Conservation (phyloP, 345 rosid species). For the Eucalyptus marginata region DNA sequence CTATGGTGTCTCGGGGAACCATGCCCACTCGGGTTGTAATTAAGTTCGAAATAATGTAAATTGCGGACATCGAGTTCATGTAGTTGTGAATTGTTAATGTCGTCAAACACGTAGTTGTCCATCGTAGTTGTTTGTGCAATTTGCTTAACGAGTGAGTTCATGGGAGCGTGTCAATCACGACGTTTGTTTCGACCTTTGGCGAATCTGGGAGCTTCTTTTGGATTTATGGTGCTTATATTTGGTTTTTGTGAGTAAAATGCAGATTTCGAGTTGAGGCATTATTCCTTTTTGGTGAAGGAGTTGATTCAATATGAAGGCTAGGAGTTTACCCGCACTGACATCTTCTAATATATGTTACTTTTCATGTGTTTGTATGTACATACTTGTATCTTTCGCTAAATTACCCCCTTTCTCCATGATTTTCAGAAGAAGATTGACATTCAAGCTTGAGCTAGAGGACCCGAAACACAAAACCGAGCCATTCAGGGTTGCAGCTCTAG, state of each 20-base stretch:
- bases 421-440: background rate
- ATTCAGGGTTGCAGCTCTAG: background rate
- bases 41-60: background rate
- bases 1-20: background rate
- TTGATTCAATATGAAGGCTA: background rate
- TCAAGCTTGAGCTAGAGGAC: background rate
- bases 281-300: background rate
- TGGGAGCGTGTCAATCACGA: accelerated
- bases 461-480: background rate
- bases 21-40: background rate
- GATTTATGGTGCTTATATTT: background rate
- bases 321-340: background rate
- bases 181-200: background rate
- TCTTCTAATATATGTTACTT: background rate
- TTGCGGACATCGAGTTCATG: background rate
- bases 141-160: background rate
- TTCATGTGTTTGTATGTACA: background rate
- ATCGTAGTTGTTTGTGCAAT: background rate
- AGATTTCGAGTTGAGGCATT: background rate
- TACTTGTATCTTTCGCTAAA: background rate
- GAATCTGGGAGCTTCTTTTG: background rate
- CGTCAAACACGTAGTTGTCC: background rate
- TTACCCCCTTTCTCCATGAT: background rate
- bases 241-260: background rate
- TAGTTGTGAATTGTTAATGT: background rate